These are phyloP conservation scores for Penicillium riverlandense DNA, from an alignment of 495 filamentous ascomycete species.

Conservation along the genomic window DNA sequence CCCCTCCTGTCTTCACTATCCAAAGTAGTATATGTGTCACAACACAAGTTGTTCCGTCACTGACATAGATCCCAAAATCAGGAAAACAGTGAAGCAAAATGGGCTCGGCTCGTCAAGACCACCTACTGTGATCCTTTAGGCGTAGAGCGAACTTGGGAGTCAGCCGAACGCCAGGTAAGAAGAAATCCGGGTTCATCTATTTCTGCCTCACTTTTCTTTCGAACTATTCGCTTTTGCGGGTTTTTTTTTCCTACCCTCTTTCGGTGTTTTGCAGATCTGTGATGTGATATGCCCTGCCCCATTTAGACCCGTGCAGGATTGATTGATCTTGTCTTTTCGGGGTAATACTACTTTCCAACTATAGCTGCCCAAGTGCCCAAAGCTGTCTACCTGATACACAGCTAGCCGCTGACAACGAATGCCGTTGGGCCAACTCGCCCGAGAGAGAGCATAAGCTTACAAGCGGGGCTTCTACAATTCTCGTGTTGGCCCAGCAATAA, in stretches of 20 bases:
- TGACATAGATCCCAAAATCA: slow-evolving; percentile 3
- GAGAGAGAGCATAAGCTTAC: neutral
- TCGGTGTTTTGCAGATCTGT: neutral
- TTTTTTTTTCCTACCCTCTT: neutral
- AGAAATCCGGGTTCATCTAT: neutral
- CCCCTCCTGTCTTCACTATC: slow-evolving; percentile 17
- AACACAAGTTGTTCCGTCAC: no score
- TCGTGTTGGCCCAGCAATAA: no score
- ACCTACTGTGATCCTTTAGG: slow-evolving; percentile 69
- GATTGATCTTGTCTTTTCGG: no score
- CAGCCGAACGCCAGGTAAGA: slow-evolving; percentile 59
- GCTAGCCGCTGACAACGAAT: no score
- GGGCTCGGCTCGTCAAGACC: slow-evolving; percentile 64
- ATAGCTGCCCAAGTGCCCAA: no score
- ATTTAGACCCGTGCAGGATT: no score
- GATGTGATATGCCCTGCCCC: neutral
- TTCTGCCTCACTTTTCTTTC: slow-evolving; percentile 1
- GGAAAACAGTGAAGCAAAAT: slow-evolving; percentile 56
- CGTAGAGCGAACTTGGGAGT: slow-evolving; percentile 70
- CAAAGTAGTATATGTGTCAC: slow-evolving; percentile 2
- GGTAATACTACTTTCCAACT: no score
- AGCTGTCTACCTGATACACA: no score
- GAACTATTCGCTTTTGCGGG: no score
- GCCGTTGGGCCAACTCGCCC: no score
- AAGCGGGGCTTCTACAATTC: neutral